Conservation (phyloP, 331 rosid genomes). For the Rosa hybrid region DNA sequence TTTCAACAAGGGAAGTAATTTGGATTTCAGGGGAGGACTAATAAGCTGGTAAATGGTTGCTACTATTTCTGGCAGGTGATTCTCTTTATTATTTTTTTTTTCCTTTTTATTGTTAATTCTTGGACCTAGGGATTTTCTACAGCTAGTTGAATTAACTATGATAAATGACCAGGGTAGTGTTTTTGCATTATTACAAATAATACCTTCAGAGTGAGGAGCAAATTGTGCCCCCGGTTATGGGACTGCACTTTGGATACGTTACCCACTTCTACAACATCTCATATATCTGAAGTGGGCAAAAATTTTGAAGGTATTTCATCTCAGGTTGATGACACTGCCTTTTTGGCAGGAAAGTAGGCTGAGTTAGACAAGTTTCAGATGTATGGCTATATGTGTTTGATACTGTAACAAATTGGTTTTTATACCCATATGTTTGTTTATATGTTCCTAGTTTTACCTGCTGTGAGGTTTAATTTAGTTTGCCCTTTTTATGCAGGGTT, state of each 20-base stretch:
- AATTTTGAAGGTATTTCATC: slow-evolving; percentile 34
- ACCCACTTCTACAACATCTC: slow-evolving; percentile 28
- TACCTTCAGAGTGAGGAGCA: slow-evolving; percentile 55
- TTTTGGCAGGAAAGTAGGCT: slow-evolving; percentile 32
- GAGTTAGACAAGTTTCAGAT: slow-evolving; percentile 7
- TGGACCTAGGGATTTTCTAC: slow-evolving; percentile 17
- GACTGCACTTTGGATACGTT: slow-evolving; percentile 16
- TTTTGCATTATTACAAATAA: slow-evolving; percentile 68
- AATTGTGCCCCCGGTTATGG: slow-evolving; percentile 24
- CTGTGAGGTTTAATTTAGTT: slow-evolving; percentile 14
- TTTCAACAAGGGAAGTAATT: slow-evolving; percentile 82
- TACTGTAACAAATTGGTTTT: neutral
- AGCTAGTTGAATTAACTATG: slow-evolving; percentile 32
- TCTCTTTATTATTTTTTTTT: neutral
- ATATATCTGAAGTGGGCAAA: slow-evolving; percentile 26
- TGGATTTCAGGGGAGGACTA: slow-evolving; percentile 97
- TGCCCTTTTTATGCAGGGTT: slow-evolving; percentile 33
- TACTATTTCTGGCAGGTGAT: slow-evolving; percentile 67
- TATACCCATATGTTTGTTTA: neutral
- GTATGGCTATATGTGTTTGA: neutral
- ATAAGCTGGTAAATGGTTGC: too few species aligned
- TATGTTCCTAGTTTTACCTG: too few species aligned
- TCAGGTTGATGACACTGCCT: neutral
- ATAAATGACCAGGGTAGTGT: slow-evolving; percentile 68
- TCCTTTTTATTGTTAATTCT: neutral